Evolutionary conservation across 2,329 filamentous ascomycete genomes (phyloP).

Genomic region (Beauveria caledonica): DNA sequence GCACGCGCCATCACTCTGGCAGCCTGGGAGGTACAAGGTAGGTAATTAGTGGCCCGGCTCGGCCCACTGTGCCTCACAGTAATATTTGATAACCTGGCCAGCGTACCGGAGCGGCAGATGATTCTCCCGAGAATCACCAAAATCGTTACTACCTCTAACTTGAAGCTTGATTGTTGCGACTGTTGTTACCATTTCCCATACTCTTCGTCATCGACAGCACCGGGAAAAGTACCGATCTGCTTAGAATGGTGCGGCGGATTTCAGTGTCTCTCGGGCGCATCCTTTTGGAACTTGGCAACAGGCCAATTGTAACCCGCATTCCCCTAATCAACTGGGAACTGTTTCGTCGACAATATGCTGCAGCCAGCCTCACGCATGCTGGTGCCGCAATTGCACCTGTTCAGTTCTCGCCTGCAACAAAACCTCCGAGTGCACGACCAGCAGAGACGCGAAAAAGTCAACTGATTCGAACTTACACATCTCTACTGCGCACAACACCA

Average conservation of each 20-base stretch:
- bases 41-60: background rate
- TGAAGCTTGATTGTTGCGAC: background rate
- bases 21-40: background rate
- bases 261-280: background rate
- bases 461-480: constrained; percentile 76
- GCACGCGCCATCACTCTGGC: constrained; percentile 10
- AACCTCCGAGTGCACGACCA: constrained; percentile 81
- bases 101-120: constrained; percentile 9
- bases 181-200: background rate
- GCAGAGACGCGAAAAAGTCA: constrained; percentile 87
- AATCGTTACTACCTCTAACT: background rate
- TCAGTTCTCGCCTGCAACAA: constrained; percentile 54
- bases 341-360: constrained; percentile 3
- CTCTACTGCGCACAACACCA: constrained; percentile 75
- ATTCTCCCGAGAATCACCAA: constrained; percentile 7
- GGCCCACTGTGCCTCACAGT: background rate
- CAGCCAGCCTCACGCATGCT: constrained; percentile 14
- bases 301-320: background rate
- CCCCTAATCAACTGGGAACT: background rate
- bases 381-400: constrained; percentile 28
- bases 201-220: background rate
- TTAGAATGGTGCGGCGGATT: constrained; percentile 3
- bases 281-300: background rate
- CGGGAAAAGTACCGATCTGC: background rate
- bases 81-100: background rate